A percentile compares a stretch with the other conserved stretches of the same genome.
phyloP scores from a whole-genome alignment of 768 basidiomycete species.

The Rhodosporidiobolus sp. region DNA sequence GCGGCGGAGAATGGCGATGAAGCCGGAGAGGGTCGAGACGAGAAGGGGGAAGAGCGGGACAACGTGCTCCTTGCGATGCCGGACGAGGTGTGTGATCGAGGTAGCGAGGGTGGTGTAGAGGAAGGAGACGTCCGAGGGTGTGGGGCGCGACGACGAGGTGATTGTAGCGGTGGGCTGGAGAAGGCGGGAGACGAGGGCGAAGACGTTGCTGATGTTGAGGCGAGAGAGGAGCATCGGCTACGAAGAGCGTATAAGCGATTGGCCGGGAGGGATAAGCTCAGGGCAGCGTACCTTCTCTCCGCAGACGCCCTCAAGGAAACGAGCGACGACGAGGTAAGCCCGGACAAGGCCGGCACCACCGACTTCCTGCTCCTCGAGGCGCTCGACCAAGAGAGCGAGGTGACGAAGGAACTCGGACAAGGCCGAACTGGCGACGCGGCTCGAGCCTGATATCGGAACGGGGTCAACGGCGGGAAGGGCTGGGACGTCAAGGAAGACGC shows the following conservation, averaged over 20 bases:
- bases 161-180: constrained; percentile 16
- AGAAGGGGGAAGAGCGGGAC: constrained; percentile 38
- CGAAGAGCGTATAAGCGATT: not conserved
- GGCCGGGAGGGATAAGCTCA: not conserved
- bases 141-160: not conserved
- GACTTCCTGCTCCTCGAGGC: not conserved
- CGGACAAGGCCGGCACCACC: not conserved
- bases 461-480: not conserved
- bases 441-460: constrained; percentile 29
- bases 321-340: constrained; percentile 14
- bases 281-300: constrained; percentile 19
- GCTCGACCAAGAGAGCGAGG: constrained; percentile 18
- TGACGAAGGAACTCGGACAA: constrained; percentile 33
- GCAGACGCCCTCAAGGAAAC: constrained; percentile 30
- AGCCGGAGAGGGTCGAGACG: constrained; percentile 14
- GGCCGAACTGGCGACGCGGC: constrained; percentile 8
- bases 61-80: constrained; percentile 39
- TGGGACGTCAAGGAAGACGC: not conserved
- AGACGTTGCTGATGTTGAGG: constrained; percentile 31
- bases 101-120: constrained; percentile 26
- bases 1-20: constrained; percentile 24
- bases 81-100: constrained; percentile 29
- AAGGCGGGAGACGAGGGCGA: constrained; percentile 23
- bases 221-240: constrained; percentile 38
- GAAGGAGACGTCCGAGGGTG: not conserved